Conservation (phyloP, 108 stramenopile genomes). For the Nannochloropsis salina region DNA sequence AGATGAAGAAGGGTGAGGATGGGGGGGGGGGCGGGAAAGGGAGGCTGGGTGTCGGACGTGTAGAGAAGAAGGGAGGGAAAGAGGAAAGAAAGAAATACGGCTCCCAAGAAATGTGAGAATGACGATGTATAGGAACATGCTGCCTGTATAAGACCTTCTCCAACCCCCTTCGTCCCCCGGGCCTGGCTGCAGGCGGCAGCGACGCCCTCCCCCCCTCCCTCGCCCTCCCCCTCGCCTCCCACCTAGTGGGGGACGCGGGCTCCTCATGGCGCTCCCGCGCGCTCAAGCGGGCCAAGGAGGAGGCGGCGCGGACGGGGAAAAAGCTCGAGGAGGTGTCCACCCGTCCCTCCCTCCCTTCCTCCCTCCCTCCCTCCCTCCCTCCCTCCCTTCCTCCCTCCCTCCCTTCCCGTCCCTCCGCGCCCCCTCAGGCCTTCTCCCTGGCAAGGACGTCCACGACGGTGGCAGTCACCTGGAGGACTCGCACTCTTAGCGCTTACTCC, state of each 20-base stretch:
- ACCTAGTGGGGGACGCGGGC: neutral
- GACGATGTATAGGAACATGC: neutral
- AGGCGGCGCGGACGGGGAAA: neutral
- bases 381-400: slow-evolving; percentile 2
- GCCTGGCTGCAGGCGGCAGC: too few species aligned
- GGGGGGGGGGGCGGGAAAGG: neutral
- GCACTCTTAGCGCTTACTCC: too few species aligned
- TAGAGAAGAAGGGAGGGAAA: neutral
- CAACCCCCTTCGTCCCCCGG: too few species aligned
- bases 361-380: slow-evolving; percentile 10
- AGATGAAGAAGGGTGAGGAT: neutral
- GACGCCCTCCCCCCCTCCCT: neutral
- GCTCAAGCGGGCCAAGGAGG: neutral
- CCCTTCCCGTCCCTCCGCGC: too few species aligned
- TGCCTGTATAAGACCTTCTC: too few species aligned
- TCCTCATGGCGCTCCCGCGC: neutral
- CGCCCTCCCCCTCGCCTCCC: neutral
- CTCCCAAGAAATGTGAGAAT: neutral
- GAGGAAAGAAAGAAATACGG: neutral
- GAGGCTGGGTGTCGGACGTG: too few species aligned
- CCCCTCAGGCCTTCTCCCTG: too few species aligned
- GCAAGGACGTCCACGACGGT: too few species aligned
- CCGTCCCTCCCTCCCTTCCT: neutral
- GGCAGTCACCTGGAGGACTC: too few species aligned
- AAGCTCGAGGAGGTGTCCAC: neutral